Evolutionary conservation across 1,284 basidiomycete genomes (phyloP).

Genomic region (Ceratobasidium papillatum): DNA sequence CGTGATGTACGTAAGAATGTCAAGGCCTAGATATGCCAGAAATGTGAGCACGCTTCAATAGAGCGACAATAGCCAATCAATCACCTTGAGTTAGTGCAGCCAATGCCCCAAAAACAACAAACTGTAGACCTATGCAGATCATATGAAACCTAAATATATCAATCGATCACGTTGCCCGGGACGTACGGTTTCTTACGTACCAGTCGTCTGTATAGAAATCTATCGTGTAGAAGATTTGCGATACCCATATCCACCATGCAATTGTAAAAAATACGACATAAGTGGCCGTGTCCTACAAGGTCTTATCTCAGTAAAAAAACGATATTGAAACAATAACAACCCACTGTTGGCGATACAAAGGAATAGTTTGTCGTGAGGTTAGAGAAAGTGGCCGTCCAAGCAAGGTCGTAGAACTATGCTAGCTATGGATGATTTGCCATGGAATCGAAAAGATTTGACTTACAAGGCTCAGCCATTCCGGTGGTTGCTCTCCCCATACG

Average conservation of each 20-base stretch:
- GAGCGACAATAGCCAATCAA: not conserved
- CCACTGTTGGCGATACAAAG: not conserved
- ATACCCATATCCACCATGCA: slow-evolving; percentile 28
- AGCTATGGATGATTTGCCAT: not conserved
- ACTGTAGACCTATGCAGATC: not conserved
- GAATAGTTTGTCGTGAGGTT: slow-evolving; percentile 6
- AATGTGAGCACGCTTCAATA: no score
- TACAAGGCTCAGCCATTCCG: slow-evolving; percentile 32
- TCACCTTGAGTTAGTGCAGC: slow-evolving; percentile 18
- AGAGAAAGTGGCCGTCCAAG: slow-evolving; percentile 35
- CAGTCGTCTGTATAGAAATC: slow-evolving; percentile 38
- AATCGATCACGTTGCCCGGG: not conserved
- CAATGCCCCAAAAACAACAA: slow-evolving; percentile 25
- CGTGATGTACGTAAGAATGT: slow-evolving; percentile 7
- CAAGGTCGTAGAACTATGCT: slow-evolving; percentile 32
- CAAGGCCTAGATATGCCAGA: not conserved
- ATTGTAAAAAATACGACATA: slow-evolving; percentile 8
- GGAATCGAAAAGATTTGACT: not conserved
- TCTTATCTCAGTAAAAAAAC: not conserved
- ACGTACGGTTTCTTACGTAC: not conserved
- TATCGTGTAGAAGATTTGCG: slow-evolving; percentile 23
- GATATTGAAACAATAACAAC: not conserved
- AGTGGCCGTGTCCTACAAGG: not conserved
- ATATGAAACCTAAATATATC: slow-evolving; percentile 14
- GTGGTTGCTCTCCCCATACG: slow-evolving; percentile 28